phyloP scores from a whole-genome alignment of 1,284 basidiomycete species.

The Fomitopsis schrenkii region DNA sequence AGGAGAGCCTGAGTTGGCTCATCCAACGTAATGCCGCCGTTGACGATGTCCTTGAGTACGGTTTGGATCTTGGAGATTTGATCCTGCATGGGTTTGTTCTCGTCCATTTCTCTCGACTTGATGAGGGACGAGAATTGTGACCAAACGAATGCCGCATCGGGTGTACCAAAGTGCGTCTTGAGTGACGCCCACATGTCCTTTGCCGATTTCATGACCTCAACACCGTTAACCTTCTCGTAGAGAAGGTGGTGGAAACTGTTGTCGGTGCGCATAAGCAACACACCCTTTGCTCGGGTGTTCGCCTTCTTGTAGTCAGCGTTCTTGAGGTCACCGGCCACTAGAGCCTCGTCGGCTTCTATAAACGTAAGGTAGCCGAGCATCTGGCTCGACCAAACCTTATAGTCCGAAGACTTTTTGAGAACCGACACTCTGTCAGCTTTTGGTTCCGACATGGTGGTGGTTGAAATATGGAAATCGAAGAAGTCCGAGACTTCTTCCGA shows the following conservation, averaged over 20 bases:
- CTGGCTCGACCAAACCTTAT: background rate
- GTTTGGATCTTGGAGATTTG: background rate
- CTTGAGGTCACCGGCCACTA: no score
- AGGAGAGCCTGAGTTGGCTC: background rate
- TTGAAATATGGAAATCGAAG: background rate
- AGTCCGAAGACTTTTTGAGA: background rate
- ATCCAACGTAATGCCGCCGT: background rate
- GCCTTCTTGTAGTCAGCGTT: no score
- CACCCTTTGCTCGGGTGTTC: no score
- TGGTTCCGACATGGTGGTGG: background rate
- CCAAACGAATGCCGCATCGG: background rate
- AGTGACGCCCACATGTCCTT: background rate
- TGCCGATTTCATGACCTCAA: background rate
- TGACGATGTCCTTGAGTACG: background rate
- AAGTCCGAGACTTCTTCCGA: no score
- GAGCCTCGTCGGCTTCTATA: no score
- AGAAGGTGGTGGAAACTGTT: background rate
- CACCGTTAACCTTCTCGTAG: background rate
- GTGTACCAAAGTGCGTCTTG: background rate
- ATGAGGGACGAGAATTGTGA: background rate
- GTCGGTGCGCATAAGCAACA: no score
- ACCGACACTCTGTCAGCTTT: background rate
- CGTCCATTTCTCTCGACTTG: background rate
- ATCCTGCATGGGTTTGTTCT: background rate
- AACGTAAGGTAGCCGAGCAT: no score